Conservation (phyloP, 2,329 filamentous ascomycete species). For the Helotiales sp. region DNA sequence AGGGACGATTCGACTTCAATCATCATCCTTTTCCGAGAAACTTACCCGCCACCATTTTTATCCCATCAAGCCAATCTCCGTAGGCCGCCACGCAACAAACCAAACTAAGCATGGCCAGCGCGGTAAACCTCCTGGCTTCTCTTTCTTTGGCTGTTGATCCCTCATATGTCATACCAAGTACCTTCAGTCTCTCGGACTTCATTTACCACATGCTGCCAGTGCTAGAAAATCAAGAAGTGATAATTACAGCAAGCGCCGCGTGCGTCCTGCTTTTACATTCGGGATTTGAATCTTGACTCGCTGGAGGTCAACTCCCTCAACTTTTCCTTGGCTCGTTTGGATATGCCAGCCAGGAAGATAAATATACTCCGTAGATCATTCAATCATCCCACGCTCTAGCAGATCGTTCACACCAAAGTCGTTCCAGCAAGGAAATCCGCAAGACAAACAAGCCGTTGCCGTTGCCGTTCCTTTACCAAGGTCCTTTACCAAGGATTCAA, state of each 20-base stretch:
- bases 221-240: neutral
- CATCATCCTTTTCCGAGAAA: neutral
- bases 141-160: neutral
- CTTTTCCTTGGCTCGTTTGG: neutral
- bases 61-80: neutral
- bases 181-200: neutral
- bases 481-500: neutral
- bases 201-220: neutral
- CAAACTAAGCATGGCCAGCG: neutral
- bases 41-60: neutral
- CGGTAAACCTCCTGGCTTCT: neutral
- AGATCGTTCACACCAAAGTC: neutral
- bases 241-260: neutral
- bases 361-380: neutral
- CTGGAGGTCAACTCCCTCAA: too few species aligned
- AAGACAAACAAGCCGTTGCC: neutral
- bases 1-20: constrained; percentile 15
- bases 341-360: neutral
- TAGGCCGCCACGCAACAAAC: neutral
- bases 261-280: neutral
- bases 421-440: neutral
- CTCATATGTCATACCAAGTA: too few species aligned
- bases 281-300: neutral
- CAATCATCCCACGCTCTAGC: neutral
- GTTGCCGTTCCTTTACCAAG: neutral